Base-by-base conservation (phyloP, 2,329 filamentous ascomycete genomes). In the Fusarium gaditjirri region DNA sequence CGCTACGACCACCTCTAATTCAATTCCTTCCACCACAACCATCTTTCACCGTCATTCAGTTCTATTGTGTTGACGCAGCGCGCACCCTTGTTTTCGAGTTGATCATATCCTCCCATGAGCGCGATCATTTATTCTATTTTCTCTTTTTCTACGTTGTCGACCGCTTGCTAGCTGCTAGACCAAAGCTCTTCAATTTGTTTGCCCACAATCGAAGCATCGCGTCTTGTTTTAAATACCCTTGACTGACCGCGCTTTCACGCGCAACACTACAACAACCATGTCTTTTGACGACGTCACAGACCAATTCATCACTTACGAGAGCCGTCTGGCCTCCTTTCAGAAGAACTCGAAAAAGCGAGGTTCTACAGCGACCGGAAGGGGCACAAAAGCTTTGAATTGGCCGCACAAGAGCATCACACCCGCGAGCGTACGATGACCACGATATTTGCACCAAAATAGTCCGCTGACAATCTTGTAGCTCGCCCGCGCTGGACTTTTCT, bases 401-500 rank as follows among this genome's bases (percentile, higher is more conserved):
- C 94, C 95, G 27, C 94, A 97, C 80, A 79, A 79, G 62, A 75
- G 78, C 58, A 82, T 81, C 46, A 68, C 75, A 38, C 75, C 78
- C 14, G 77, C 76, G 49, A 81, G 79, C 61, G 78, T 80, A 77
- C 60, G 61, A 23, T n/a, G n/a, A 35, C 16, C 23, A 35, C 29
- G 55, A 53, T 19, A 39, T 68, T 56, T 35, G 71, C 52, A 36
- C 50, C 13, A 31, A 41, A 49, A 39, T 33, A 58, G 17, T 14
- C 43, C 66, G 60, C 73, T 80, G 57, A 83, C 74, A n/a, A 10
- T 36, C 44, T 52, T 52, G 47, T 79, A 97, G 93, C 91, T 99
- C 76, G 95, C 96, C 8, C 90, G 89, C 78, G 95, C 96, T 62
- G 96, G 96, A 41, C 97, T 99, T 84, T 96, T 92, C 83, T 98